Evolutionary conservation across 2,329 filamentous ascomycete species (phyloP), one percentile per base, ranked within the genome.

Genomic region (Phialemonium atrogriseum): DNA sequence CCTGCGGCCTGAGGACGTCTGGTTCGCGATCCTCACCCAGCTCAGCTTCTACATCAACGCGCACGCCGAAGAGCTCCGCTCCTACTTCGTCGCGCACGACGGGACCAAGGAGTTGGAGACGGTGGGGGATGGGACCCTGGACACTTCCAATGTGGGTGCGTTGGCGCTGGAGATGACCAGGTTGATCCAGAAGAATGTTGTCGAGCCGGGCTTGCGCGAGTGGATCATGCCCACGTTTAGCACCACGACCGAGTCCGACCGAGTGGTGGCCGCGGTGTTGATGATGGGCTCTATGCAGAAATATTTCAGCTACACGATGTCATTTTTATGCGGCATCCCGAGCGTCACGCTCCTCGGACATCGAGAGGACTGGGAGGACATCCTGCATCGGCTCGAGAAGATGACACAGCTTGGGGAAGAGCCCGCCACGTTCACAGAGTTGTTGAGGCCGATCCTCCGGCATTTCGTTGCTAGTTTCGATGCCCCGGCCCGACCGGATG

Each of bases 1-100:
- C 3, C 43, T 68, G 27, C 58, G 64, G 3, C 64, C 65, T 2
- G 65, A 69, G 27, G 64, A 68, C 39, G 46, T 68, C 20, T 70
- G 65, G 65, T 50, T 64, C 32, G 50, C 62, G 12, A 64, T 68
- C 37, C 39, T 68, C 8, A 50, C 55, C 2, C 64, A 68, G 38
- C 41, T 67, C 10, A 56, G 50, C 38, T 48, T 58, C 34, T 66
- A 52, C 39, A 47, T 68, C 38, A 62, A 65, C 32, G 51, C 43
- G 2, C 48, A 67, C 36, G 49, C 60, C 8, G 62, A 67, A 38
- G 55, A 62, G 24, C 47, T 68, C 13, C 52, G 62, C 24, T 37
- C 43, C 4, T 38, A 46, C 6, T 66, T 68, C 36, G 59, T 66
- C 11, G 31, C 43, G 2, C 60, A 65, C 34, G 37, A 57, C 13